These are phyloP conservation scores for Phytophthora pini DNA, from an alignment of 352 stramenopile species.

Conservation along the genomic window DNA sequence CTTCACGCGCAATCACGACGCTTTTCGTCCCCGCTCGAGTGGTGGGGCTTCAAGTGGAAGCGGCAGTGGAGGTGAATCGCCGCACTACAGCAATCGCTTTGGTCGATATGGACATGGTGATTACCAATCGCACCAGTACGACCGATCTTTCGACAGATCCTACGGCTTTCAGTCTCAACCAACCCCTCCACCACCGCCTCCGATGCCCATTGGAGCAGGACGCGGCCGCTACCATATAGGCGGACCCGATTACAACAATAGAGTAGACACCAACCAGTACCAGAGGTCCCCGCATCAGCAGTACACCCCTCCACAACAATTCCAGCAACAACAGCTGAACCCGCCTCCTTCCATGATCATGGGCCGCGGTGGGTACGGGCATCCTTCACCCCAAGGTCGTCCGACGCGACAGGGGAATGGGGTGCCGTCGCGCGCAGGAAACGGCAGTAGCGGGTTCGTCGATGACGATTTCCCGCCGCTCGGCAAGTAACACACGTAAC, in stretches of 20 bases:
- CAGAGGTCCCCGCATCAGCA: conserved; percentile 50
- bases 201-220: conserved; percentile 40
- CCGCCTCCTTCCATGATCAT: conserved; percentile 40
- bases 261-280: conserved; percentile 59
- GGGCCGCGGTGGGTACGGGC: conserved; percentile 36
- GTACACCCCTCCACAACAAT: conserved; percentile 43
- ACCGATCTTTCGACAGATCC: conserved; percentile 38
- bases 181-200: conserved; percentile 23
- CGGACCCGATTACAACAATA: conserved; percentile 57
- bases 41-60: conserved; percentile 38
- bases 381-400: conserved; percentile 37
- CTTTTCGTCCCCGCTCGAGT: conserved; percentile 55
- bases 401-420: conserved; percentile 25
- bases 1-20: conserved; percentile 86
- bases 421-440: conserved; percentile 30
- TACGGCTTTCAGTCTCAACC: conserved; percentile 40
- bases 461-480: conserved; percentile 80
- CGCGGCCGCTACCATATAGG: conserved; percentile 41
- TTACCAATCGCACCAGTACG: conserved; percentile 35
- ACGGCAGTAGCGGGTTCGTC: conserved; percentile 50
- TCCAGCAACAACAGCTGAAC: conserved; percentile 46
- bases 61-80: conserved; percentile 38
- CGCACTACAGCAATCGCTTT: conserved; percentile 43
- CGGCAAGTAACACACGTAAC: conserved; percentile 47
- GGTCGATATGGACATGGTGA: conserved; percentile 33